These are phyloP conservation scores for Dictyostelium purpureum DNA, from an alignment of 78 protist genomes.

Conservation along the genomic window DNA sequence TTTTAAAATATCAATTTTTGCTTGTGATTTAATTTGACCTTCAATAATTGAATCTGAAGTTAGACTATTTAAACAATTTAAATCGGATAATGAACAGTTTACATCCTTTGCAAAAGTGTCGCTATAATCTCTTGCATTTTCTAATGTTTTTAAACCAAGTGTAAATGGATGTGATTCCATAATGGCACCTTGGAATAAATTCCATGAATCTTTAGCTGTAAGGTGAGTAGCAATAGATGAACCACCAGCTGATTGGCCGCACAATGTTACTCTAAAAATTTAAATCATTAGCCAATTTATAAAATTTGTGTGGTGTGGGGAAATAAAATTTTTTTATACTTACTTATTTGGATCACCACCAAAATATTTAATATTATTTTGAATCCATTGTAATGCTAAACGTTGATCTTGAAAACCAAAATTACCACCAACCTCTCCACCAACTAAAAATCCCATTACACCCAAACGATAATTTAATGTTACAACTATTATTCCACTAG, in stretches of 20 bases:
- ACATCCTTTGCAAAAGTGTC: constrained; percentile 32
- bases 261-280: constrained; percentile 62
- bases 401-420: constrained; percentile 87
- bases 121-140: background rate
- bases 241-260: constrained; percentile 89
- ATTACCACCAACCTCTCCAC: constrained; percentile 57
- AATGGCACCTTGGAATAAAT: background rate
- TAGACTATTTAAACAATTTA: background rate
- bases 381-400: constrained; percentile 83
- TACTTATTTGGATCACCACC: constrained; percentile 81
- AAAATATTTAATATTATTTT: constrained; percentile 82
- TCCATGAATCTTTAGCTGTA: background rate
- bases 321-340: background rate
- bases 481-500: constrained; percentile 9
- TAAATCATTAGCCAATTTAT: background rate
- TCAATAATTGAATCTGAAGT: background rate
- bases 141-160: constrained; percentile 18
- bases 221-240: constrained; percentile 64
- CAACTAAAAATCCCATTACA: constrained; percentile 17
- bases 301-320: too few relatives aligned
- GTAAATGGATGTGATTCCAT: constrained; percentile 29
- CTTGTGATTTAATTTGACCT: constrained; percentile 47
- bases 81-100: background rate
- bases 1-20: background rate
- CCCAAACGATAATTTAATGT: constrained; percentile 44